Conservation (phyloP, 2,329 filamentous ascomycete genomes). For the Neonectria magnoliae region DNA sequence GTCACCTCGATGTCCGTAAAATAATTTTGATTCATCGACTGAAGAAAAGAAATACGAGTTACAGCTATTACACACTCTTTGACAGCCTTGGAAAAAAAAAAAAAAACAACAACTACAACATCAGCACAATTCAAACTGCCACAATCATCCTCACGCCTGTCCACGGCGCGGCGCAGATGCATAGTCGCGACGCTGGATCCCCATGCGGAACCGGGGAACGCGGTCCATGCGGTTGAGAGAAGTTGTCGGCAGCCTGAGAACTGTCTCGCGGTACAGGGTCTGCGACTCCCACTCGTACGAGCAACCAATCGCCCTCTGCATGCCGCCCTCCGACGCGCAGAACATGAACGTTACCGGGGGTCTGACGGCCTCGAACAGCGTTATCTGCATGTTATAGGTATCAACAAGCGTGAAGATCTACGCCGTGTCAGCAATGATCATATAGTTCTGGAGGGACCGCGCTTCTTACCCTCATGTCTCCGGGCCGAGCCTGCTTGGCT, state of each 20-base stretch:
- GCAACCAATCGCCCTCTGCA: conserved; percentile 41
- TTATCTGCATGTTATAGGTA: conserved; percentile 48
- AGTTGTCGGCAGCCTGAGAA: conserved; percentile 38
- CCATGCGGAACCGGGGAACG: conserved; percentile 39
- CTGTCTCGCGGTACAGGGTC: conserved; percentile 43
- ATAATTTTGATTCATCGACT: not conserved
- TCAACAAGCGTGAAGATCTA: conserved; percentile 51
- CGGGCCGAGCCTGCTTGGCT: conserved; percentile 42
- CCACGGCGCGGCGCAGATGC: conserved; percentile 28
- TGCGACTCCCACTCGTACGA: conserved; percentile 43
- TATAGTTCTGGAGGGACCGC: not conserved
- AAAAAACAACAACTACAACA: no score
- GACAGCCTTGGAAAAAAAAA: no score
- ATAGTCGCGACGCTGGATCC: conserved; percentile 36
- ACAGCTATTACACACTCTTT: not conserved
- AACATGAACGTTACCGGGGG: conserved; percentile 42
- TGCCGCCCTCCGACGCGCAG: conserved; percentile 41
- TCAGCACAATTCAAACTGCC: not conserved
- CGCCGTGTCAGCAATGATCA: conserved; percentile 8
- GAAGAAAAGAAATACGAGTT: not conserved
- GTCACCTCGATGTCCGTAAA: no score
- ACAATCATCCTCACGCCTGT: conserved; percentile 22
- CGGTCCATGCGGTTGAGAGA: conserved; percentile 39
- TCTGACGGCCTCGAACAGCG: conserved; percentile 46
- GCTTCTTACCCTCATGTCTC: conserved; percentile 41